These are phyloP conservation scores for Aristolochia californica DNA, from an alignment of 164 flowering plant species.

Conservation along the genomic window DNA sequence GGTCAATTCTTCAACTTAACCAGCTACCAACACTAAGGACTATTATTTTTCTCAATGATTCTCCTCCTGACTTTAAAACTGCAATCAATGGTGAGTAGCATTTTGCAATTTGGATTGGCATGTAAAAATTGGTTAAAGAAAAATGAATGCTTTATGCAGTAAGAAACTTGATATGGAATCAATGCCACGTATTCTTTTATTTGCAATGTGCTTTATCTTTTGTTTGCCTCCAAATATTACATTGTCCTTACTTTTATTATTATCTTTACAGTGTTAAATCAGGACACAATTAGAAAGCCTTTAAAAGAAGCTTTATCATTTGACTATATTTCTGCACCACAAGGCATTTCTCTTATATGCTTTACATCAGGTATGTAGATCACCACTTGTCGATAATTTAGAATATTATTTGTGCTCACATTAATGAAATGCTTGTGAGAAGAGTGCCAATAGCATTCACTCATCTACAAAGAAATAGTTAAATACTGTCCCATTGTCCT, in stretches of 20 bases:
- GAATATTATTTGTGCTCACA: background rate
- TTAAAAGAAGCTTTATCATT: slow-evolving; percentile 7
- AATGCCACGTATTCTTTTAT: too few relatives aligned
- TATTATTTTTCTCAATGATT: slow-evolving; percentile 38
- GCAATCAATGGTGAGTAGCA: slow-evolving; percentile 17
- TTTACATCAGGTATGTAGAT: slow-evolving; percentile 75
- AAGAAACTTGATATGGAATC: too few relatives aligned
- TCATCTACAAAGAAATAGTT: background rate
- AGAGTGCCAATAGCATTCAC: background rate
- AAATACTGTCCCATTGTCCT: background rate
- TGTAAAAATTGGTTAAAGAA: background rate
- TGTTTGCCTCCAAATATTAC: too few relatives aligned
- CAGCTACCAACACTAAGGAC: slow-evolving; percentile 34
- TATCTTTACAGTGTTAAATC: slow-evolving; percentile 26
- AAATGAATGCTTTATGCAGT: background rate
- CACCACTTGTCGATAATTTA: background rate
- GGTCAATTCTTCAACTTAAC: slow-evolving; percentile 19
- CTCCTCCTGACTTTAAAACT: slow-evolving; percentile 11
- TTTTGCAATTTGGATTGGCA: background rate
- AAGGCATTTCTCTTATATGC: slow-evolving; percentile 62
- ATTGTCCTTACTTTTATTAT: background rate
- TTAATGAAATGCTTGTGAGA: too few relatives aligned
- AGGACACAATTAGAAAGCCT: slow-evolving; percentile 24
- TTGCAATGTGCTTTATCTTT: too few relatives aligned
- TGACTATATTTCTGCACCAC: slow-evolving; percentile 50